These are phyloP conservation scores for Sclerotinia trifoliorum DNA, from an alignment of 2,329 filamentous ascomycete genomes.

Conservation along the genomic window DNA sequence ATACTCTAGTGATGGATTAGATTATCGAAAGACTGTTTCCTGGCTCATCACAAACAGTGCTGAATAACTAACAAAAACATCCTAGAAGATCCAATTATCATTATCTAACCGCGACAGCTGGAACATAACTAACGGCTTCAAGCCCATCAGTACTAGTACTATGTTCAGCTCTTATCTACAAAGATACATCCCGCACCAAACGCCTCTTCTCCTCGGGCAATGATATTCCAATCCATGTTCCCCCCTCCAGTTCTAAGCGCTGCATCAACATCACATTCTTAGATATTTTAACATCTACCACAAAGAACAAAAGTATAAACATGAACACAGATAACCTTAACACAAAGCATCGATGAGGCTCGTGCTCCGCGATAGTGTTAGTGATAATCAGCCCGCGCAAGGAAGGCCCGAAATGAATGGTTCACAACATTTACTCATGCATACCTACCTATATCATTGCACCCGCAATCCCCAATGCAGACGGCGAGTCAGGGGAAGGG, in stretches of 20 bases:
- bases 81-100: conserved; percentile 6
- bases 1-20: not conserved
- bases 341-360: not conserved
- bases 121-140: not conserved
- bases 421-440: conserved; percentile 2
- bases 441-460: not conserved
- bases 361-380: not conserved
- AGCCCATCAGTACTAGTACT: not conserved
- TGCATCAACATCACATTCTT: not conserved
- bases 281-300: not conserved
- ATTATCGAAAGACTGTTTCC: not conserved
- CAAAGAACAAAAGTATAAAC: not conserved
- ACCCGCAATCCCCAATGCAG: not conserved
- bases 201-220: conserved; percentile 3
- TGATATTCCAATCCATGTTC: not conserved
- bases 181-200: not conserved
- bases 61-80: not conserved
- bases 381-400: conserved; percentile 1
- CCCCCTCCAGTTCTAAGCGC: conserved; percentile 4
- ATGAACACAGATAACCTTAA: not conserved
- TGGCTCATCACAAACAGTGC: conserved; percentile 10
- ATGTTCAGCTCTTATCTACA: not conserved
- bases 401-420: conserved; percentile 11
- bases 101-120: conserved; percentile 17
- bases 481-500: not conserved